A percentile compares a stretch with the other conserved stretches of the same genome.
Conservation (phyloP, 345 rosid genomes). For the Melaleuca alternifolia region DNA sequence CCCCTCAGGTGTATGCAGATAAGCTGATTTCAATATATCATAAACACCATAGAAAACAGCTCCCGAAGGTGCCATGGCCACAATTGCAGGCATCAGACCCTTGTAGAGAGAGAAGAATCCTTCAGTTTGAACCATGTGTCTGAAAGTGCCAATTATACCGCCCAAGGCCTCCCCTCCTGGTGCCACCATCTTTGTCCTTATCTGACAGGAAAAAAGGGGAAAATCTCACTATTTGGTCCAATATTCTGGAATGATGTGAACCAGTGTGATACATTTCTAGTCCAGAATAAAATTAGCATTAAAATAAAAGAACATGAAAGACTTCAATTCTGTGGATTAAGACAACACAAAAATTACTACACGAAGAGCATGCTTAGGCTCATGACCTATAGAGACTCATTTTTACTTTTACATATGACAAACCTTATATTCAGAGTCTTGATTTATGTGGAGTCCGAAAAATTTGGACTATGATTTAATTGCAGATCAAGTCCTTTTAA, state of each 20-base stretch:
- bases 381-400: background rate
- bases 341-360: background rate
- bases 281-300: background rate
- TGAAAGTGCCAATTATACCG: constrained; percentile 67
- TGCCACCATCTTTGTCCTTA: constrained; percentile 79
- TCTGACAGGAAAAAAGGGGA: constrained; percentile 16
- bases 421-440: background rate
- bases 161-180: constrained; percentile 93
- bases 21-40: constrained; percentile 71
- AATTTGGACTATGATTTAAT: background rate
- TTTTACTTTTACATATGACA: background rate
- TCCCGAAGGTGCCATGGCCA: constrained; percentile 87
- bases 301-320: background rate
- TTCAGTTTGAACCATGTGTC: constrained; percentile 68
- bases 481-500: background rate
- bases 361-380: background rate
- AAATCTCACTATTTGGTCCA: background rate
- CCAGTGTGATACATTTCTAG: background rate
- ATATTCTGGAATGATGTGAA: background rate
- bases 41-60: constrained; percentile 93
- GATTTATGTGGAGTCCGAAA: background rate
- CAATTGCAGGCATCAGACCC: constrained; percentile 69
- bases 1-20: constrained; percentile 76
- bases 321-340: background rate
- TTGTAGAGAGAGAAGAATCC: constrained; percentile 88